Evolutionary conservation across 2,329 filamentous ascomycete species (phyloP).

Genomic region (Mariannaea sp.): DNA sequence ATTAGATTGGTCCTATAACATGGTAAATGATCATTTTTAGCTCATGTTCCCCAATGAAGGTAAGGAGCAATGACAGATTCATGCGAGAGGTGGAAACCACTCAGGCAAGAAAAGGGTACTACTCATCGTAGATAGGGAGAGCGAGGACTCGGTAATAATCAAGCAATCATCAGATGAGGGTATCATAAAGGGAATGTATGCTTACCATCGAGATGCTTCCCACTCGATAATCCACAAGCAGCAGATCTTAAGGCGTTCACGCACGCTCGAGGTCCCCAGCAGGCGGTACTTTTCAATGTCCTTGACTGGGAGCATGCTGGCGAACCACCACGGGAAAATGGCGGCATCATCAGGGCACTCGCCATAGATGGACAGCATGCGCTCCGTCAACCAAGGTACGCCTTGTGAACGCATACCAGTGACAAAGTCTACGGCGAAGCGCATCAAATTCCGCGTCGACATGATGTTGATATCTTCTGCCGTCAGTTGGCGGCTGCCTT

Average conservation of each 20-base stretch:
- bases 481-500: background rate
- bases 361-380: conserved; percentile 76
- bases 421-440: conserved; percentile 70
- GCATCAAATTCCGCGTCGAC: conserved; percentile 73
- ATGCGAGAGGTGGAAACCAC: background rate
- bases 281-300: conserved; percentile 81
- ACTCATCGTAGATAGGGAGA: too few relatives aligned
- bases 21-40: conserved; percentile 28
- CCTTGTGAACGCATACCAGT: conserved; percentile 68
- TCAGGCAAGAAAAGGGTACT: too few relatives aligned
- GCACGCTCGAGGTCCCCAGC: conserved; percentile 73
- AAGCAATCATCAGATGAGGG: background rate
- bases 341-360: conserved; percentile 77
- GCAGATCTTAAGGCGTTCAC: conserved; percentile 82
- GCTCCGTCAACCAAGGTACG: conserved; percentile 74
- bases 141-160: too few relatives aligned
- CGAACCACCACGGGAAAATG: conserved; percentile 89
- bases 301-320: conserved; percentile 75
- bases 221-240: conserved; percentile 77
- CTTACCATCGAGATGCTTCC: conserved; percentile 74
- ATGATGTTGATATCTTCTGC: conserved; percentile 45
- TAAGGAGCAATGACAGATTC: conserved; percentile 5
- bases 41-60: conserved; percentile 22
- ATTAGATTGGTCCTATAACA: conserved; percentile 37
- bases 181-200: conserved; percentile 6